Conservation (phyloP, 2,329 filamentous ascomycete species). For the Blastomyces gilchristii region DNA sequence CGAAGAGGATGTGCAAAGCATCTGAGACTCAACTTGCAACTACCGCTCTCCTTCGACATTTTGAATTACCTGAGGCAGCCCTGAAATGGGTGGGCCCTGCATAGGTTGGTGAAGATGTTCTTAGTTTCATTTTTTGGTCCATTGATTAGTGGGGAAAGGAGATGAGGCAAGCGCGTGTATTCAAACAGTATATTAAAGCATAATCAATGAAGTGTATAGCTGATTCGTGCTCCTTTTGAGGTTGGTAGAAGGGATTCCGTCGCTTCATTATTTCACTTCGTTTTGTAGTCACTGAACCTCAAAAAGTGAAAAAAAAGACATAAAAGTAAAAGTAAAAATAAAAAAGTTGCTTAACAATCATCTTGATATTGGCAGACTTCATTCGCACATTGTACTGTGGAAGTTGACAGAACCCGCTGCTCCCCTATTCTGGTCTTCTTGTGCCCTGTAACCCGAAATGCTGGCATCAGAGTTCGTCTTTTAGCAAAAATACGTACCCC, state of each 20-base stretch:
- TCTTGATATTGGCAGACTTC: neutral
- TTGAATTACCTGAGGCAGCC: neutral
- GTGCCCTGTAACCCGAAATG: neutral
- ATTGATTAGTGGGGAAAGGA: neutral
- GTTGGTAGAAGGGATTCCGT: neutral
- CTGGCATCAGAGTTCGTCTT: neutral
- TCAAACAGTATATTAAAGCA: neutral
- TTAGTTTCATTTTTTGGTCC: neutral
- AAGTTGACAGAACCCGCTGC: neutral
- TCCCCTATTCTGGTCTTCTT: neutral
- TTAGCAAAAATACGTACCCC: neutral
- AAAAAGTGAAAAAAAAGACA: too few relatives aligned
- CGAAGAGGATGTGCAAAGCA: neutral
- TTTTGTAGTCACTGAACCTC: too few relatives aligned
- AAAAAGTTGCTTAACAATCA: neutral
- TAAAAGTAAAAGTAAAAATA: too few relatives aligned
- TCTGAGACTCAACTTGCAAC: neutral
- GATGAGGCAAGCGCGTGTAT: neutral
- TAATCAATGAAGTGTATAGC: neutral
- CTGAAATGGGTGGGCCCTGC: neutral
- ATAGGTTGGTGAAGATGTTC: neutral
- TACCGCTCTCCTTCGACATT: neutral
- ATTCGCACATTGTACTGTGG: neutral
- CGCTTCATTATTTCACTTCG: too few relatives aligned
- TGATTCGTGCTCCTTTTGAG: neutral